Evolutionary conservation across 768 basidiomycete species (phyloP), one percentile per base, ranked within the genome.

Genomic region (Neoboletus subvelutipes): DNA sequence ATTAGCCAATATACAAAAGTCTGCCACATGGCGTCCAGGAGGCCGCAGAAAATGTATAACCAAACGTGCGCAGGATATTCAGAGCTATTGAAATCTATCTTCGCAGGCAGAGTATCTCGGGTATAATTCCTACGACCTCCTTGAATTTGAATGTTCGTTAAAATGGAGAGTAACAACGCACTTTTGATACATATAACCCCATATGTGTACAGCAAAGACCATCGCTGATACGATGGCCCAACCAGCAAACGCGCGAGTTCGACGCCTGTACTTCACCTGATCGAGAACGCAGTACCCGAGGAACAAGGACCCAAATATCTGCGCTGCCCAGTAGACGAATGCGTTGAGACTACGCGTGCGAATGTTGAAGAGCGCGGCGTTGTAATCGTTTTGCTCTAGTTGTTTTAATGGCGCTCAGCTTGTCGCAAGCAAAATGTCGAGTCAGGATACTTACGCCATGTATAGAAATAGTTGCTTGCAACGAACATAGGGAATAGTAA

Each of bases 401-500:
- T 36, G 11, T 49, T 36, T 45, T n/a, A 45, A 36, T 15, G n/a
- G 70, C 2, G 22, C 15, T 67, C 43, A 59, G 43, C 28, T 57
- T 13, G 11, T 49, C 41, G 26, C 34, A 43, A 45, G 20, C 2
- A 20, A 24, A 28, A 26, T 5, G 8, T 36, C n/a, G 41, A 33
- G 9, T 37, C 29, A 22, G 22, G 18, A 31, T 24, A 71, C 85
- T 66, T 58, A 89, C 88, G 89, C 88, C 88, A 92, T 3, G 90
- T 86, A 67, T 91, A 91, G 73, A 91, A 91, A 82, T 87, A 92
- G 69, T 92, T 92, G 41, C 85, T 87, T 9, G 87, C 83, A 53
- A 91, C 83, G 72, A 92, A 92, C 86, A 92, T 88, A 13, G 91
- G 92, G 76, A 93, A 89, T 20, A 92, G 79, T 5, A 90, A 73